Percentiles rank a stretch among this genome's conserved stretches.
phyloP scores from a whole-genome alignment of 257 asterid species.

The Jasminum sambac region DNA sequence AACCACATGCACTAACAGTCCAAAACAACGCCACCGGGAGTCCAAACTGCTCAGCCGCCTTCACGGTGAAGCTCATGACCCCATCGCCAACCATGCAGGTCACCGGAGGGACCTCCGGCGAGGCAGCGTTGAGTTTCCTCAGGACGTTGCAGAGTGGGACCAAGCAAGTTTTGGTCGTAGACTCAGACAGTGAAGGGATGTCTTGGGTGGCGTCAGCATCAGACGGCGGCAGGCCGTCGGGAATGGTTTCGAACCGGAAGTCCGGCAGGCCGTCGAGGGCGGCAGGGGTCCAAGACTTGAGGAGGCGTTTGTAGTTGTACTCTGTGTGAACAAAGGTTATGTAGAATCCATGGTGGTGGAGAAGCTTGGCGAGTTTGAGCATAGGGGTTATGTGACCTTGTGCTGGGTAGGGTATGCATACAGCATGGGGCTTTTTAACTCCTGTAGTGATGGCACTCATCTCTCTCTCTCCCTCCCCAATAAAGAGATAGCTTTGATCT shows the following conservation, averaged over 20 bases:
- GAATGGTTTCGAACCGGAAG: slow-evolving; percentile 41
- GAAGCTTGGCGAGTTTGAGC: slow-evolving; percentile 36
- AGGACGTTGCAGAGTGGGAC: slow-evolving; percentile 38
- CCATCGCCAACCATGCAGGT: slow-evolving; percentile 47
- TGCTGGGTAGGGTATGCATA: slow-evolving; percentile 45
- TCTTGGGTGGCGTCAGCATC: slow-evolving; percentile 49
- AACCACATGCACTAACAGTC: slow-evolving; percentile 37
- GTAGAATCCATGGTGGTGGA: slow-evolving; percentile 46
- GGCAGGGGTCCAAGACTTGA: slow-evolving; percentile 40
- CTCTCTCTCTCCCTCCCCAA: not conserved
- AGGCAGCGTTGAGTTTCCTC: slow-evolving; percentile 24
- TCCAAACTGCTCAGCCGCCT: slow-evolving; percentile 40
- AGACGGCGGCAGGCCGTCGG: slow-evolving; percentile 47
- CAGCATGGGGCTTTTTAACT: slow-evolving; percentile 31
- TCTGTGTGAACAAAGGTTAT: slow-evolving; percentile 37
- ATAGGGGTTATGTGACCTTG: slow-evolving; percentile 40
- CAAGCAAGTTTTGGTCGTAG: slow-evolving; percentile 33
- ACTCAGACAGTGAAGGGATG: slow-evolving; percentile 33
- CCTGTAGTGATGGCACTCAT: slow-evolving; percentile 1
- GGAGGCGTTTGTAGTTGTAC: slow-evolving; percentile 46
- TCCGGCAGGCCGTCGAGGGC: slow-evolving; percentile 41
- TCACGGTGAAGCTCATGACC: slow-evolving; percentile 36
- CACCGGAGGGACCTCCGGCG: slow-evolving; percentile 33
- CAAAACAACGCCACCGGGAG: slow-evolving; percentile 40
- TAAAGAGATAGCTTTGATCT: not conserved